A percentile compares a stretch with the other conserved stretches of the same genome.
Conservation (phyloP, 2,329 filamentous ascomycete species). For the Ceratocystis destructans region DNA sequence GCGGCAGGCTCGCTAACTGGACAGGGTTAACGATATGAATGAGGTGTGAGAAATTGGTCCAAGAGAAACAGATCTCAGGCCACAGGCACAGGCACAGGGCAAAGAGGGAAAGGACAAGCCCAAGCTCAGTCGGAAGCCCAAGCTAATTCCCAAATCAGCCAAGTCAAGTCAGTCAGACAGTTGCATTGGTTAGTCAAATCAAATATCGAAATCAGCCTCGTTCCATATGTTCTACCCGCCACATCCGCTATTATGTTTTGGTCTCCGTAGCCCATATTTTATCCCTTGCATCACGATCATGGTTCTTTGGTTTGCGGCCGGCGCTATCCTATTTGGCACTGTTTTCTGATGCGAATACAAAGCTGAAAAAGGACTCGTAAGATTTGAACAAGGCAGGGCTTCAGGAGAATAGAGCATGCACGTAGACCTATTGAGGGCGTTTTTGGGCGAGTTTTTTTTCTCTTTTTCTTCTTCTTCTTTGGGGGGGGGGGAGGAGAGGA, state of each 20-base stretch:
- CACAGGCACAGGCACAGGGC: not conserved
- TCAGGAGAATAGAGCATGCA: not conserved
- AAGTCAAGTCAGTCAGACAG: not conserved
- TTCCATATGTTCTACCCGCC: not conserved
- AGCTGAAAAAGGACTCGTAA: constrained; percentile 2
- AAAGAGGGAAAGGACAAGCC: not conserved
- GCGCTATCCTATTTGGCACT: not conserved
- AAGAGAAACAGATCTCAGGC: not conserved
- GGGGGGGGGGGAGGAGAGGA: not conserved
- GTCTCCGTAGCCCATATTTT: not conserved
- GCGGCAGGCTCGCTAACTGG: not conserved
- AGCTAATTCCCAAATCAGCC: not conserved
- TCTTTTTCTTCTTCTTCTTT: not conserved
- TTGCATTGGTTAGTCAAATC: no score
- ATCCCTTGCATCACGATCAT: constrained; percentile 5
- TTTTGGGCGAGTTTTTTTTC: not conserved
- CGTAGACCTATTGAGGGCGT: not conserved
- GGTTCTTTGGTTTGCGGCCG: not conserved
- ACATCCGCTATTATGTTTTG: not conserved
- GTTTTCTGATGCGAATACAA: not conserved
- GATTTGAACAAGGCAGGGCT: not conserved
- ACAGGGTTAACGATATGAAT: not conserved
- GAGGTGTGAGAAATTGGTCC: not conserved
- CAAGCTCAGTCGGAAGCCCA: not conserved
- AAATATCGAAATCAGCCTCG: not conserved